Evolutionary conservation across 805 yeast genomes (phyloP), one percentile per base, ranked within the genome.

Genomic region (Candida mattraensis): DNA sequence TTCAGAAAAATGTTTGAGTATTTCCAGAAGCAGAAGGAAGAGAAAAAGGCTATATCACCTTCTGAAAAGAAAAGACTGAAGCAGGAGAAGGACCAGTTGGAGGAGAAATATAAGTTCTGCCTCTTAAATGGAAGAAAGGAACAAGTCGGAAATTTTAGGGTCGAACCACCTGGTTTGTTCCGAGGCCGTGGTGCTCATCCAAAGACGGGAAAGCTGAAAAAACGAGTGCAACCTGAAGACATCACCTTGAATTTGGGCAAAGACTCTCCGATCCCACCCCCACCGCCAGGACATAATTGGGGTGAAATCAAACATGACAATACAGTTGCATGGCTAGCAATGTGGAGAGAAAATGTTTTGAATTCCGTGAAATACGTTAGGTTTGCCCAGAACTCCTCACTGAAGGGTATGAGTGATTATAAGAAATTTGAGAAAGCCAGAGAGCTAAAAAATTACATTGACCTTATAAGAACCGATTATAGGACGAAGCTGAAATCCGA

Each of bases 161-260:
- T 91, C 31, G 99, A 91, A 69, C 98, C 98, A 20, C 98, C 99
- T 0, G 97, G 95, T 2, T 66, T 91, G 37, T 91, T 89, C 58
- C 73, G 97, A 61, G 99, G 98, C 28, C 84, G 98, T 61, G 98
- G 97, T 54, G 88, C 91, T 0, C 98, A 89, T 60, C 98, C 98
- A 12, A 87, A 85, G 60, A 89, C 97, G 1, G 99, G 99, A 27
- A 86, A 83, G 56, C 64, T 88, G 39, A 91, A 91, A 58, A 76
- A 82, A 51, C 74, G 99, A 46, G 96, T 91, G 11, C 61, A 61
- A 35, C 96, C 99, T 2, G 97, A 91, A 63, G 93, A 87, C 51
- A 83, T 91, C 28, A 83, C 91, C 0, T 65, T 91, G 42, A 91
- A 91, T 58, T 67, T 91, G 42, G 82, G 95, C 38, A 70, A 72